Evolutionary conservation across 768 basidiomycete species (phyloP), one percentile per base, ranked within the genome.

Genomic region (Suillus variegatus): DNA sequence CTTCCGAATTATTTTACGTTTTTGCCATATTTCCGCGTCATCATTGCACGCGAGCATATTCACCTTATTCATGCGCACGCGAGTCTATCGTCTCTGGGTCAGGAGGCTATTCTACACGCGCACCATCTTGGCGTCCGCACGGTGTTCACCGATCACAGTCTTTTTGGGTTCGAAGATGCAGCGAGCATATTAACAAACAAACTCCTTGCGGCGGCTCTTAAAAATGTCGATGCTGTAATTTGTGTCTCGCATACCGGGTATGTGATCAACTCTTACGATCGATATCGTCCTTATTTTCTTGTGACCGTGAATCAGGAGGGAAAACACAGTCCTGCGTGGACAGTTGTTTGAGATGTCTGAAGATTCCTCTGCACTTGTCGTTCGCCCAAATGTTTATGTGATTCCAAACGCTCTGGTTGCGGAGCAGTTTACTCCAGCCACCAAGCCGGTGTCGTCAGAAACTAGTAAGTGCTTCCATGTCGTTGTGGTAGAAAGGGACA

Each of bases 161-260:
- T 99, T 35, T 99, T 99, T 70, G 97, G 95, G 2, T 95, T 99
- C 72, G 96, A 94, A 40, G 96, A 98, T 73, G 96, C 97, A 18
- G 96, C 95, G 1, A 95, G 96, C 69, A 97, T 99, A 47, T 81
- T 98, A 68, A 98, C 97, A 6, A 99, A 99, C 81, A 99, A 99
- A 76, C 85, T 99, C 41, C 81, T 99, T 47, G 91, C 87, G 13
- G 95, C 87, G 5, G 90, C 92, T 2, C 80, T 99, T 72, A 86
- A 89, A 66, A 95, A 97, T 73, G 93, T 96, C 0, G 97, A 99
- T 70, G 94, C 91, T 0, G 94, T 93, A 1, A 95, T 99, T 32
- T 98, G 95, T 70, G 97, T 99, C 57, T 97, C 95, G 9, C 92
- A 99, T 77, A 98, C 96, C 0, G 95, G 97, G 97, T 94, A 73